Evolutionary conservation across 2,329 filamentous ascomycete genomes (phyloP).

Genomic region (Dryadomyces quercivorus): DNA sequence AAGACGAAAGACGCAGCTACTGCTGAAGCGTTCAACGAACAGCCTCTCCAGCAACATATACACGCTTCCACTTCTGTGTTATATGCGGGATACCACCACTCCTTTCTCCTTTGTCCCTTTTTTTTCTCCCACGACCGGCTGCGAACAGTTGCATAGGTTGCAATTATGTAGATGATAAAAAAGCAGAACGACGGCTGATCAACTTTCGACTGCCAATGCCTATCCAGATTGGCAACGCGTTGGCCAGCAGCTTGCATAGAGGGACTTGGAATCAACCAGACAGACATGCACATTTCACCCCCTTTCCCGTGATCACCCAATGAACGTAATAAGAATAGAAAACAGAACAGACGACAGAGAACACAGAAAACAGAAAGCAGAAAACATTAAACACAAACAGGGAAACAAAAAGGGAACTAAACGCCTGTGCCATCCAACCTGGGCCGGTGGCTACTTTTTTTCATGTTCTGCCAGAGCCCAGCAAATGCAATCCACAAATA

Average conservation of each 20-base stretch:
- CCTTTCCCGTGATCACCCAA: not conserved
- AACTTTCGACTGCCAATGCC: not conserved
- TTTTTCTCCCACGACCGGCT: not conserved
- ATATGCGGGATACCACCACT: not conserved
- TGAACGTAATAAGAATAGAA: not conserved
- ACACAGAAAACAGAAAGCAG: not conserved
- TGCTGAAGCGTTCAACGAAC: not conserved
- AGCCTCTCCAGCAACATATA: not conserved
- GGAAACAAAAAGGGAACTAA: not conserved
- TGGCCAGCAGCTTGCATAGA: not conserved
- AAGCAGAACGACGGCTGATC: not conserved
- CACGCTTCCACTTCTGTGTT: not conserved
- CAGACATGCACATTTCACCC: not conserved
- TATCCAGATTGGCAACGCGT: slow-evolving; percentile 1
- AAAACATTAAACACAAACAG: not conserved
- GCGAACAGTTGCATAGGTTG: not conserved
- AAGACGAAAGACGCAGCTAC: not conserved
- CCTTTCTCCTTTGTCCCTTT: not conserved
- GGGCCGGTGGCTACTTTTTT: slow-evolving; percentile 1
- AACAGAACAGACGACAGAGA: not conserved
- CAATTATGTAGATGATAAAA: not conserved
- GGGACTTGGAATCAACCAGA: not conserved
- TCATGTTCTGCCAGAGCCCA: slow-evolving; percentile 4
- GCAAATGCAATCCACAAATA: slow-evolving; percentile 6
- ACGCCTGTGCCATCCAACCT: slow-evolving; percentile 7